These are phyloP conservation scores for Catunica adiposa DNA, from an alignment of 2,329 filamentous ascomycete species.

Conservation along the genomic window DNA sequence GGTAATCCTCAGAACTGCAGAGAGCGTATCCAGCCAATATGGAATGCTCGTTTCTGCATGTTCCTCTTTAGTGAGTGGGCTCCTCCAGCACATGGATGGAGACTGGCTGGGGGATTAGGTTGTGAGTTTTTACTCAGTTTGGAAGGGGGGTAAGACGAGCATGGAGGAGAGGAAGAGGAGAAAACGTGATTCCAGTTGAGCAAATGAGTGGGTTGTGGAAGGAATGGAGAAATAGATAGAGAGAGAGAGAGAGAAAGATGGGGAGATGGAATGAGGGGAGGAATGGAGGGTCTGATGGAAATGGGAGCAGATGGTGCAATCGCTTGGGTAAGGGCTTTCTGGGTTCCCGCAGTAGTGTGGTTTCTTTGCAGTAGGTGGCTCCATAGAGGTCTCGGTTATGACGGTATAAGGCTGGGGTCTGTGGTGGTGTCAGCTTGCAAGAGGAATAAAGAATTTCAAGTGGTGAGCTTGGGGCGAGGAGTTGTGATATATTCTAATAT, in stretches of 20 bases:
- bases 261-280: background rate
- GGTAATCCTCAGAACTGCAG: no score
- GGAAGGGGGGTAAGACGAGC: background rate
- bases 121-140: background rate
- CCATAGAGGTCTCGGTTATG: background rate
- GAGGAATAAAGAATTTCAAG: no score
- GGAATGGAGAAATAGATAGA: background rate
- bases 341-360: constrained; percentile 1
- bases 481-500: no score
- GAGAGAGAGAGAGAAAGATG: background rate
- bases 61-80: background rate
- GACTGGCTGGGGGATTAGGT: background rate
- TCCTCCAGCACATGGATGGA: no score
- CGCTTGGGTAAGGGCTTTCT: background rate
- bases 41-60: background rate
- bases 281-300: no score
- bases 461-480: no score
- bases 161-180: background rate
- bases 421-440: no score
- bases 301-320: background rate
- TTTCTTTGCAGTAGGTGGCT: background rate
- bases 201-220: background rate
- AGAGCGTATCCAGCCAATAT: background rate
- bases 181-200: background rate
- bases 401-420: background rate